A percentile compares a stretch with the other conserved stretches of the same genome.
Conservation (phyloP, 345 rosid genomes). For the Draba incana region DNA sequence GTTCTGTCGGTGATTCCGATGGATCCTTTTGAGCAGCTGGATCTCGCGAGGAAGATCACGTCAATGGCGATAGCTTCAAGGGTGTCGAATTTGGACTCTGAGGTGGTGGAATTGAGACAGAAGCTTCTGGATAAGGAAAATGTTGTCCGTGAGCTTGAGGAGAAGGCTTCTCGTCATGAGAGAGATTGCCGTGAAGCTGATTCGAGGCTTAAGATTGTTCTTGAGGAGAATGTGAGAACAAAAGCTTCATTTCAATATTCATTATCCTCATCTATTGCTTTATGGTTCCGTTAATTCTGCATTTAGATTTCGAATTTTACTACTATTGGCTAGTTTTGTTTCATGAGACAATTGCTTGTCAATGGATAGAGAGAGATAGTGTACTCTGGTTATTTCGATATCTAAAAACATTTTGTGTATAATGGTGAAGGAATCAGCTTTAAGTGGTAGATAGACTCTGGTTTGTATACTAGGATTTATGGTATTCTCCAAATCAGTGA, state of each 20-base stretch:
- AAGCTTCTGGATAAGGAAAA: conserved; percentile 68
- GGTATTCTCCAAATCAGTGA: neutral
- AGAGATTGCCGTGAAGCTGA: conserved; percentile 62
- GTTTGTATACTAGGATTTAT: neutral
- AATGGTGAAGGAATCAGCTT: neutral
- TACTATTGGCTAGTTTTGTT: no score
- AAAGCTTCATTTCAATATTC: no score
- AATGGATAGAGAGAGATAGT: no score
- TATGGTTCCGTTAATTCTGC: no score
- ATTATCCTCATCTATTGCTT: no score
- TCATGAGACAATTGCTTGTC: no score
- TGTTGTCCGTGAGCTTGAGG: conserved; percentile 64
- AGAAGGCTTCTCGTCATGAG: conserved; percentile 56
- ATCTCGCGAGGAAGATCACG: conserved; percentile 96
- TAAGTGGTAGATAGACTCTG: conserved; percentile 3
- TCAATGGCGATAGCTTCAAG: conserved; percentile 96
- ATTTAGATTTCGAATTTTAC: no score
- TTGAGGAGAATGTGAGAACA: conserved; percentile 69
- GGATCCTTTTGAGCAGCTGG: conserved; percentile 93
- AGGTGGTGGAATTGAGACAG: conserved; percentile 57
- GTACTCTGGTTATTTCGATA: neutral
- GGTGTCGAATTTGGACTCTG: conserved; percentile 80
- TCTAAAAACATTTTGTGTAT: neutral
- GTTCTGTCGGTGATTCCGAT: conserved; percentile 80
- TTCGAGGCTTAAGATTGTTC: conserved; percentile 56